These are phyloP conservation scores for Cynara cardunculus DNA, from an alignment of 129 eudicot species.

Conservation along the genomic window DNA sequence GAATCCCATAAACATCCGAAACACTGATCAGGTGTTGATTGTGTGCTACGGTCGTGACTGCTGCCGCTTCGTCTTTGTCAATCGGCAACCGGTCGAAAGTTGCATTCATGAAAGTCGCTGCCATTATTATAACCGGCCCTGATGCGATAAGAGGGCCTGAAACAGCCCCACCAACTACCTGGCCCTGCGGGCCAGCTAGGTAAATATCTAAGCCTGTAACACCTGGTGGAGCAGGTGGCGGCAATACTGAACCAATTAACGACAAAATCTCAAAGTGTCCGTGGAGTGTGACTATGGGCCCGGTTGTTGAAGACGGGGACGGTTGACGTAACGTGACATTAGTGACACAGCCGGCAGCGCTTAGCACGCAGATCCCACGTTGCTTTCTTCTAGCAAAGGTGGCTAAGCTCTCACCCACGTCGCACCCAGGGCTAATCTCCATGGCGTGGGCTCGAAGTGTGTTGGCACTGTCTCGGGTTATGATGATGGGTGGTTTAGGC, in stretches of 20 bases:
- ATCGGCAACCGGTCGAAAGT: conserved; percentile 53
- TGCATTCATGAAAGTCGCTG: conserved; percentile 63
- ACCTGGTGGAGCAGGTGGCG: conserved; percentile 61
- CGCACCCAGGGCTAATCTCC: conserved; percentile 58
- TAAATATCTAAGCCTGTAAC: conserved; percentile 52
- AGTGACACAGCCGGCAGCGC: conserved; percentile 55
- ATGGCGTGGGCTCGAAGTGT: conserved; percentile 65
- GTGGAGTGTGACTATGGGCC: conserved; percentile 50
- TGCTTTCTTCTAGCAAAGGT: conserved; percentile 56
- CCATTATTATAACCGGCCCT: conserved; percentile 68
- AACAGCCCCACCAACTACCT: conserved; percentile 64
- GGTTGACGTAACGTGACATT: conserved; percentile 62
- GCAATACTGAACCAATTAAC: conserved; percentile 48
- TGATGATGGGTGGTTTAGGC: conserved; percentile 66
- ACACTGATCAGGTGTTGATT: conserved; percentile 36
- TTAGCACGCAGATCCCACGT: conserved; percentile 50
- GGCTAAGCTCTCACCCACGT: conserved; percentile 49
- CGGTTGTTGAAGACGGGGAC: conserved; percentile 33
- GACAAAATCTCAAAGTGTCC: conserved; percentile 65
- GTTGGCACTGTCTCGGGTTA: conserved; percentile 60
- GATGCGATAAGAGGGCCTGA: conserved; percentile 66
- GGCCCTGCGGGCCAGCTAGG: conserved; percentile 68
- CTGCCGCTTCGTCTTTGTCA: conserved; percentile 37
- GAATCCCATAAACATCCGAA: conserved; percentile 44
- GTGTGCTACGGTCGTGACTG: conserved; percentile 7